Conservation (phyloP, 2,329 filamentous ascomycete species). For the Proliferodiscus dingleyae region DNA sequence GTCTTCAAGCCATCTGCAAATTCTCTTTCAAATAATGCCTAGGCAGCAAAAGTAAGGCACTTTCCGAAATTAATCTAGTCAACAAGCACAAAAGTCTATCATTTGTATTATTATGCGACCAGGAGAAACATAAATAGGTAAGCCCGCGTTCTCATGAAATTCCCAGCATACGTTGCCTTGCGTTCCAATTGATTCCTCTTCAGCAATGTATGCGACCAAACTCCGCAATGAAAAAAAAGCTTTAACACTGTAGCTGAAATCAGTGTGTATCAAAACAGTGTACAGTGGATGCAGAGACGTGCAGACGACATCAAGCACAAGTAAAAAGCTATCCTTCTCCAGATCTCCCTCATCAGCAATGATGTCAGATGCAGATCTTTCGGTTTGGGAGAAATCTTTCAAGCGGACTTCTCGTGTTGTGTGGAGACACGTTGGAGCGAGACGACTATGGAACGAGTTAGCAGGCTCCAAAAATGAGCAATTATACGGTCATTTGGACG, state of each 20-base stretch:
- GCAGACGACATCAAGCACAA: conserved; percentile 11
- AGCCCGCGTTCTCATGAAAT: not conserved
- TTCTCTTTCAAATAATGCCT: too few species aligned
- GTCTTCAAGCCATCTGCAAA: too few species aligned
- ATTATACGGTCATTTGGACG: conserved; percentile 36
- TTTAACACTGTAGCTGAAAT: conserved; percentile 6
- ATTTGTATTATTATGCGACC: too few species aligned
- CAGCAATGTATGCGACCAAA: not conserved
- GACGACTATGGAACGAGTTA: conserved; percentile 63
- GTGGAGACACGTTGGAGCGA: conserved; percentile 86
- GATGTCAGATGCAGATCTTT: conserved; percentile 1
- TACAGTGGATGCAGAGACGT: conserved; percentile 6
- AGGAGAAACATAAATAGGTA: not conserved
- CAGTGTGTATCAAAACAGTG: conserved; percentile 5
- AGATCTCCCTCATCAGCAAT: not conserved
- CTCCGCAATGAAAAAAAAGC: not conserved
- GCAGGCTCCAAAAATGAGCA: conserved; percentile 24
- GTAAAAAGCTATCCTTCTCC: too few species aligned
- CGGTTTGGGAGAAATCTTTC: conserved; percentile 14
- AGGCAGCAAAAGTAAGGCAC: too few species aligned
- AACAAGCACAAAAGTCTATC: too few species aligned
- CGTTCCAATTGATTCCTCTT: not conserved
- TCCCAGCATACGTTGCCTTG: not conserved
- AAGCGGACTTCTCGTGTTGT: conserved; percentile 84
- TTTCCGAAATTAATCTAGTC: too few species aligned